Percentiles rank a stretch among this genome's conserved stretches.
Conservation (phyloP, 129 eudicot genomes). For the Logfia minima region DNA sequence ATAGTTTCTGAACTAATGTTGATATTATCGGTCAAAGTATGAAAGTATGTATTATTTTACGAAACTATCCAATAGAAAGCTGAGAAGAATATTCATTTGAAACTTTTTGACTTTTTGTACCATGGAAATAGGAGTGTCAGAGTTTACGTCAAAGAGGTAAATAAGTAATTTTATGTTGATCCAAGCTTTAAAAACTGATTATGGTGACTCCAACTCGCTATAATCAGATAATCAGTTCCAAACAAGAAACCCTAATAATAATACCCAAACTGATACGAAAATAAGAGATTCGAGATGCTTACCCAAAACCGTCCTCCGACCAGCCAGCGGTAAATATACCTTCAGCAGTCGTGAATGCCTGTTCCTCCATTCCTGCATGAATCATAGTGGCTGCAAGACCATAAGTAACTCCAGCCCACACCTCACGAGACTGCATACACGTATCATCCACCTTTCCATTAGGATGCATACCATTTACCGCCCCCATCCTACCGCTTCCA, state of each 20-base stretch:
- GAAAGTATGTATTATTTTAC: neutral
- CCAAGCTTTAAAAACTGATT: too few relatives aligned
- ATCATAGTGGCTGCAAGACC: conserved; percentile 91
- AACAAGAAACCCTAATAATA: neutral
- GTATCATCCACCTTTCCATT: conserved; percentile 91
- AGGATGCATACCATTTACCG: conserved; percentile 96
- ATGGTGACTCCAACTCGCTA: too few relatives aligned
- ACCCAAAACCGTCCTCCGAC: conserved; percentile 98
- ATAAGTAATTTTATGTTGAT: neutral
- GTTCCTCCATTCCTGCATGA: conserved; percentile 87
- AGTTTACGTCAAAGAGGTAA: neutral
- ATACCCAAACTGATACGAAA: neutral
- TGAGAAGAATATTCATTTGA: neutral
- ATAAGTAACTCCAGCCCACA: conserved; percentile 94
- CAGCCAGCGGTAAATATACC: conserved; percentile 92
- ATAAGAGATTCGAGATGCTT: conserved; percentile 18
- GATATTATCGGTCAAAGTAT: neutral
- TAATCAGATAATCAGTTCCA: neutral
- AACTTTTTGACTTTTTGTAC: neutral
- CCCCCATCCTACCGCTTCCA: conserved; percentile 91
- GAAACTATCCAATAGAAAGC: neutral
- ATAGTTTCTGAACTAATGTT: neutral
- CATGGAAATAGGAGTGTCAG: neutral
- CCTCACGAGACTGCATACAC: conserved; percentile 97
- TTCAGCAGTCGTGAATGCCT: conserved; percentile 82